Evolutionary conservation across 1,139 yeast genomes (phyloP).

Genomic region (Yamadazyma atlantica): DNA sequence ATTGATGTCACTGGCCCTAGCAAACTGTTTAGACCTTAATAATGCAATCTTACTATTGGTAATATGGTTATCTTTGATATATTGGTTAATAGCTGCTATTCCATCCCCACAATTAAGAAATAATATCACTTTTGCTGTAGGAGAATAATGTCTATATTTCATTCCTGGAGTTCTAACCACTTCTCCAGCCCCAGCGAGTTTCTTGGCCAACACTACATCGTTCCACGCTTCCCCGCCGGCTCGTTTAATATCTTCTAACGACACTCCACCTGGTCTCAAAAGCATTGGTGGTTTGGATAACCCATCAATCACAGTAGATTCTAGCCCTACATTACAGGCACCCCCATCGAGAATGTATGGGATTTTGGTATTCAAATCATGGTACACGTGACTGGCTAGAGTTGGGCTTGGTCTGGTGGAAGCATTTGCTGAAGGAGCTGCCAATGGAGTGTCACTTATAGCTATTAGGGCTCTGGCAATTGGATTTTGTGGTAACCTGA

Average conservation of each 20-base stretch:
- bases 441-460: constrained; percentile 83
- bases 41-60: constrained; percentile 42
- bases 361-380: constrained; percentile 77
- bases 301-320: constrained; percentile 93
- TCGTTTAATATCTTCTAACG: constrained; percentile 66
- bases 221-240: constrained; percentile 70
- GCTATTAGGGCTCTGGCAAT: constrained; percentile 90
- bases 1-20: constrained; percentile 20
- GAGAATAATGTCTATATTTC: constrained; percentile 96
- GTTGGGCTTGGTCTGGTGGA: constrained; percentile 96
- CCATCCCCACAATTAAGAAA: constrained; percentile 56
- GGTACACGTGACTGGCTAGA: constrained; percentile 75
- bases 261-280: constrained; percentile 90
- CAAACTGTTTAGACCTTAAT: constrained; percentile 40
- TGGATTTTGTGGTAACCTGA: constrained; percentile 82
- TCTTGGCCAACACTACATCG: constrained; percentile 60
- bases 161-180: constrained; percentile 93
- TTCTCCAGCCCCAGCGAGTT: constrained; percentile 63
- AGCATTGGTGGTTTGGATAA: constrained; percentile 80
- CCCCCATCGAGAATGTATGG: constrained; percentile 93
- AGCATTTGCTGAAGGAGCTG: constrained; percentile 98
- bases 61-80: constrained; percentile 20
- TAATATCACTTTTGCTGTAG: constrained; percentile 79
- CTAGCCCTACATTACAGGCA: constrained; percentile 84
- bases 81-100: constrained; percentile 24